Evolutionary conservation across 2,329 filamentous ascomycete genomes (phyloP).

Genomic region (Monosporascus sp.): DNA sequence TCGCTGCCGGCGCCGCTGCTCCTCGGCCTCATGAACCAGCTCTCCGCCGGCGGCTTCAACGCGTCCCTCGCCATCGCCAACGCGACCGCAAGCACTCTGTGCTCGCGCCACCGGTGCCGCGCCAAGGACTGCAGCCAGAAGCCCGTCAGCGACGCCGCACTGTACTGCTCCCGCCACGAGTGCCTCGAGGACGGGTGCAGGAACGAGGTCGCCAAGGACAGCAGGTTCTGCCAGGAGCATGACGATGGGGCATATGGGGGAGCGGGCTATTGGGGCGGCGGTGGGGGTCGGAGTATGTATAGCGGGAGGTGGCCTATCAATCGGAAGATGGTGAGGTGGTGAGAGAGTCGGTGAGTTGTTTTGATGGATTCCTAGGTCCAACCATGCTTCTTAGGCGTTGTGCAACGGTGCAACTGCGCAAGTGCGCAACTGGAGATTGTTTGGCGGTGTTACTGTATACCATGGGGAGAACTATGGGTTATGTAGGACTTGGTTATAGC

Average conservation of each 20-base stretch:
- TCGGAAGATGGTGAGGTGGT: background rate
- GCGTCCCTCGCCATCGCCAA: background rate
- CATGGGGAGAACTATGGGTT: no score
- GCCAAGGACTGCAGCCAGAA: background rate
- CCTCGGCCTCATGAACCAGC: background rate
- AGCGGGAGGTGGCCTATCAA: background rate
- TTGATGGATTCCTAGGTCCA: background rate
- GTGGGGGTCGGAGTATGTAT: background rate
- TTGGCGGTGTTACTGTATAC: no score
- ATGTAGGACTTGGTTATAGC: no score
- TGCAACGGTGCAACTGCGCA: background rate
- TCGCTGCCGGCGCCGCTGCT: background rate
- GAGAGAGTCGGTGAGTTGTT: background rate
- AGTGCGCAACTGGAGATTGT: no score
- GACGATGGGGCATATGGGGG: background rate
- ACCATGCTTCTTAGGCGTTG: background rate
- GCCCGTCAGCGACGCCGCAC: background rate
- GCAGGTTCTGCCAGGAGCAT: constrained; percentile 1
- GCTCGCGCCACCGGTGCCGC: background rate
- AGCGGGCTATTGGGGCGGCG: background rate
- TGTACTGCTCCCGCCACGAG: background rate
- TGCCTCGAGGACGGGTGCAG: background rate
- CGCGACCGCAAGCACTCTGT: background rate
- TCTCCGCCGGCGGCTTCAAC: background rate
- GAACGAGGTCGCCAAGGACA: background rate